Evolutionary conservation across 352 stramenopile genomes (phyloP).

Genomic region (Pelagophyceae sp.): DNA sequence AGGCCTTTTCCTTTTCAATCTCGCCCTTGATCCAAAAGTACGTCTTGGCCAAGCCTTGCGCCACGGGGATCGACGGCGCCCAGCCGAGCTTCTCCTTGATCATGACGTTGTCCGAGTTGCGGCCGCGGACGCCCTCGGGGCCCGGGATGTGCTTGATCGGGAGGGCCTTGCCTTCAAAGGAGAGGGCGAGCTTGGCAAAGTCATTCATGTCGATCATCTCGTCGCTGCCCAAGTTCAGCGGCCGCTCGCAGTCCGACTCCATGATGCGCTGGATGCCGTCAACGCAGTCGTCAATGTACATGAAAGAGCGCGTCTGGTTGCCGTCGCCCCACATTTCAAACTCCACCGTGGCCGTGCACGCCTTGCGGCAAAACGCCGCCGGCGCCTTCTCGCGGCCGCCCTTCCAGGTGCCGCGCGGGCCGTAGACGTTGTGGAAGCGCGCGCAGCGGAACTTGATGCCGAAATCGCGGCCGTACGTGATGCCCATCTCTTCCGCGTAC

Average conservation of each 20-base stretch:
- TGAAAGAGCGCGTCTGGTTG: conserved; percentile 73
- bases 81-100: conserved; percentile 70
- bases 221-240: conserved; percentile 68
- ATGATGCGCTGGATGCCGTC: conserved; percentile 72
- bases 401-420: conserved; percentile 75
- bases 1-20: conserved; percentile 48
- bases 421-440: conserved; percentile 80
- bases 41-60: conserved; percentile 60
- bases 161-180: conserved; percentile 52
- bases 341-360: conserved; percentile 56
- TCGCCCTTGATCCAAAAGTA: conserved; percentile 75
- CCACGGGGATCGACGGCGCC: conserved; percentile 61
- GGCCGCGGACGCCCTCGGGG: conserved; percentile 65
- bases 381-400: conserved; percentile 67
- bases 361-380: conserved; percentile 78
- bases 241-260: conserved; percentile 61
- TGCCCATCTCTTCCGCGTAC: conserved; percentile 67
- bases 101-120: conserved; percentile 72
- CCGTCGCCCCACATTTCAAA: conserved; percentile 70
- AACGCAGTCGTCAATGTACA: conserved; percentile 77
- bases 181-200: conserved; percentile 57
- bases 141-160: conserved; percentile 75
- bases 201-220: conserved; percentile 77
- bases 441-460: conserved; percentile 57
- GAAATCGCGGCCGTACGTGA: conserved; percentile 73